Evolutionary conservation across 163 green algal species (phyloP).

Genomic region (Prototheca wickerhamii): DNA sequence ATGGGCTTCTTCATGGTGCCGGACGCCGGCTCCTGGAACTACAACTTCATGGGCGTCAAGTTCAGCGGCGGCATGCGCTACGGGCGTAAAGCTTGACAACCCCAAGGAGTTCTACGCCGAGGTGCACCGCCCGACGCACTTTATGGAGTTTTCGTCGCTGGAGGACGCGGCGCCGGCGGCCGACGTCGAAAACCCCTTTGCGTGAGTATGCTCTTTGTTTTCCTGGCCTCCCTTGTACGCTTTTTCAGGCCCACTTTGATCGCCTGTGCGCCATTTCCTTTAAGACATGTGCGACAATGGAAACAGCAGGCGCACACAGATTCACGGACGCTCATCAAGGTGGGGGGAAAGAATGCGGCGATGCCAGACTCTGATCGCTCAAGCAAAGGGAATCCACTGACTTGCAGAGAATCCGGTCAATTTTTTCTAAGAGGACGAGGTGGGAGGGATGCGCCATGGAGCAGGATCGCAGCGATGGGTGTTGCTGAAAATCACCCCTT

Average conservation of each 20-base stretch:
- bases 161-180: conserved; percentile 43
- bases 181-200: conserved; percentile 42
- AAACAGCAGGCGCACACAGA: too few species aligned
- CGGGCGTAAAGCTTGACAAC: conserved; percentile 77
- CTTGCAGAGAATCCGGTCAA: too few species aligned
- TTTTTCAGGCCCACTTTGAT: neutral
- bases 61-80: conserved; percentile 75
- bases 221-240: too few species aligned
- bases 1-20: conserved; percentile 96
- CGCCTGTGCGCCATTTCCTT: neutral
- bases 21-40: conserved; percentile 93
- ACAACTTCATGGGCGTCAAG: conserved; percentile 95
- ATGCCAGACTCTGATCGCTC: too few species aligned
- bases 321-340: too few species aligned
- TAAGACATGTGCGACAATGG: too few species aligned
- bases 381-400: too few species aligned
- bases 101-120: conserved; percentile 94
- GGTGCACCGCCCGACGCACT: conserved; percentile 86
- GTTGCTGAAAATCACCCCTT: too few species aligned
- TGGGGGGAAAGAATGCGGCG: too few species aligned
- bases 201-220: conserved; percentile 10
- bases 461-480: too few species aligned
- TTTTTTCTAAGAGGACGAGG: too few species aligned
- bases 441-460: too few species aligned
- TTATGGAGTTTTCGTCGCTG: conserved; percentile 89